These are phyloP conservation scores for Triglochin maritima DNA, from an alignment of 106 monocot species.

Conservation along the genomic window DNA sequence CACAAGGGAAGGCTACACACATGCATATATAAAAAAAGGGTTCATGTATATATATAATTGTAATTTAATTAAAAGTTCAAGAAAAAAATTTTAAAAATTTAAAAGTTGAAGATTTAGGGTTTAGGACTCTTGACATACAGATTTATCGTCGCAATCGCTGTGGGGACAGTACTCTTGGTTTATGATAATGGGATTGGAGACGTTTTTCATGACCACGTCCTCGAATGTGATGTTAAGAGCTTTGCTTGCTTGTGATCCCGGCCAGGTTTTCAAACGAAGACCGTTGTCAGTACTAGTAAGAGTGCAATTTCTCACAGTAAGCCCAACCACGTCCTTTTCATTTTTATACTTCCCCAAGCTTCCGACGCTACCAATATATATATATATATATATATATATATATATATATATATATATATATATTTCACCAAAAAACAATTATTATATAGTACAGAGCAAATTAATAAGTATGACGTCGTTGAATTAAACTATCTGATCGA, in stretches of 20 bases:
- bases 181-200: constrained; percentile 49
- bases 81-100: too few species aligned
- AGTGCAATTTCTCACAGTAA: constrained; percentile 41
- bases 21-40: background rate
- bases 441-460: too few species aligned
- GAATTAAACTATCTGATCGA: too few species aligned
- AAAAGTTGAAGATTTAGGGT: background rate
- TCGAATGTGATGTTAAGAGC: constrained; percentile 30
- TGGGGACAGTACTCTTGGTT: constrained; percentile 49
- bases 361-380: constrained; percentile 40
- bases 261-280: constrained; percentile 51
- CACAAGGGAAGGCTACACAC: constrained; percentile 5
- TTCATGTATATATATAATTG: too few species aligned
- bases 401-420: too few species aligned
- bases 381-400: too few species aligned
- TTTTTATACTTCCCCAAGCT: constrained; percentile 36
- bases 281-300: constrained; percentile 35
- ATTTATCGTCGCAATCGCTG: constrained; percentile 13
- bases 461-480: too few species aligned
- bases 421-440: too few species aligned
- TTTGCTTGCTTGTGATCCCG: constrained; percentile 13
- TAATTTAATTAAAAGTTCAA: background rate
- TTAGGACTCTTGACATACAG: too few species aligned
- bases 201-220: constrained; percentile 28
- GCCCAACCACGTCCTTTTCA: constrained; percentile 23